Base-by-base conservation (phyloP, 169 alveolate genomes). In the Plasmodium gonderi region DNA sequence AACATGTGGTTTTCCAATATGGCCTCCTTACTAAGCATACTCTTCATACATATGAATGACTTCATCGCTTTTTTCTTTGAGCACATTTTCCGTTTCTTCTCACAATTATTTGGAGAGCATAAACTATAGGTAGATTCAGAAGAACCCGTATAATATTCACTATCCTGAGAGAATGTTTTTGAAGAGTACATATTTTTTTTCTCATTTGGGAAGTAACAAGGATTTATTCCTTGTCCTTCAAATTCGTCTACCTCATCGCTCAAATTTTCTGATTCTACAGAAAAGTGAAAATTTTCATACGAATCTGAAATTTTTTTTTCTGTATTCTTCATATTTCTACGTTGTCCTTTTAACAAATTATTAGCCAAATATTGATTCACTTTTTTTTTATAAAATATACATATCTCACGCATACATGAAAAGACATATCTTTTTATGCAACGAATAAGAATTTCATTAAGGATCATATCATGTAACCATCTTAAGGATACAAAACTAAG, bases 401-500 rank as follows among this genome's bases (percentile, higher is more conserved):
- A 83, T 9, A 83, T 72, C 77, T 83, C 92, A 12, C 92, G 74
- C 31, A 47, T 47, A 29, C 85, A 68, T 17, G 5, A 36, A 45
- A 47, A 33, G 49, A 44, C 26, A 44, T 20, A 83, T 12, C 26
- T 68, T 45, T 83, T 83, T 6, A 83, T 47, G 26, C 92, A 83
- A 20, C 92, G 92, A 17, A 83, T 83, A 33, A 83, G 29, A 69
- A 83, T 69, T 31, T 83, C 92, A 45, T 45, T 69, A 45, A 14
- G 4, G 20, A 83, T 17, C 75, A 83, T 83, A 45, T 68, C 64
- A 60, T 83, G 64, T 45, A 83, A 47, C 92, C 92, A 83, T 40
- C 65, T 83, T 7, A 45, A 60, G 0, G 85, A 69, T 7, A 83
- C 83, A 49, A 49, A 83, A 11, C 64, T 83, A 42, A 83, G 38